Base-by-base conservation (phyloP, 2,329 filamentous ascomycete species). In the Neopestalotiopsis sp. region DNA sequence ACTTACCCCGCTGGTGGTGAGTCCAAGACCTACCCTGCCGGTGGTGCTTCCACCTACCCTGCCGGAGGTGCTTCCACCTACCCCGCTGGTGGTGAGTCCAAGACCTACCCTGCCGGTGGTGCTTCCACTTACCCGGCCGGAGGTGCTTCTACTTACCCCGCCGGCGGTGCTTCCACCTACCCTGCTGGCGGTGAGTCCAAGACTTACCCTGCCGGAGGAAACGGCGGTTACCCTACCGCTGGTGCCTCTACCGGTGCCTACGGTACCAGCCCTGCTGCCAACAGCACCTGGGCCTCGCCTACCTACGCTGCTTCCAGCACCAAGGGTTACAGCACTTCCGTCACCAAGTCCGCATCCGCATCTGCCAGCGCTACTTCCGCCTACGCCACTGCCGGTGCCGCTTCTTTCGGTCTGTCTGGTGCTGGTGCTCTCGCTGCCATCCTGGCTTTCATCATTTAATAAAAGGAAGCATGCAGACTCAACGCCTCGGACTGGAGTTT, bases 71-170 rank as follows among this genome's bases (percentile, higher is more conserved):
- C 61, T 12, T 64, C 61, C 20, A 64, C 61, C 20, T 45, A 64
- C 34, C 61, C 61, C 28, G 61, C 61, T 17, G 61, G 38, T 3
- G 61, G 61, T 24, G 61, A 34, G 14, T 64, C 61, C 20, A 64
- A 34, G 17, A 64, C 61, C 24, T 64, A 64, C 61, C 61, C 61
- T 64, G 61, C 61, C 24, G 61, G 40, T 24, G 61, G 61, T 49
- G 61, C 61, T 45, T 64, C 61, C 24, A 64, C 61, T 20, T 64
- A 64, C 61, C 61, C 61, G 20, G 61, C 61, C 20, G 61, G 40
- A 7, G 61, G 61, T 45, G 61, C 61, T 38, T 64, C 61, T 17
- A 62, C 61, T 10, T 45, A 64, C 34, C 61, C 61, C 20, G 61
- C 61, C 4, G 61, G 38, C 3, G 61, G 59, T 38, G 59, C 32